Conservation (phyloP, 1,284 basidiomycete species). For the Ustilago crameri region DNA sequence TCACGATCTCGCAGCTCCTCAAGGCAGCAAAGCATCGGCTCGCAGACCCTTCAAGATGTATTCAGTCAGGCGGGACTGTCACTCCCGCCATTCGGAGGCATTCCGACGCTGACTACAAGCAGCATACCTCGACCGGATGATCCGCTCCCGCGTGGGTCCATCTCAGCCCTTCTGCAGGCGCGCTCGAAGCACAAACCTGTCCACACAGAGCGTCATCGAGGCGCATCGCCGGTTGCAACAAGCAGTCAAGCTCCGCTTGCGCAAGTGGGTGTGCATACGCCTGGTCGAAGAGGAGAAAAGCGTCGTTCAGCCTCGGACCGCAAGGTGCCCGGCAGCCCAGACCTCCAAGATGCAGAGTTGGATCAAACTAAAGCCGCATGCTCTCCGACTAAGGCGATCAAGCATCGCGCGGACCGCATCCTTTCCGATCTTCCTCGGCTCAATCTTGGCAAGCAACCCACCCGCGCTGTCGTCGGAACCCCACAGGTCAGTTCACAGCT, state of each 20-base stretch:
- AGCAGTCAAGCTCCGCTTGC: constrained; percentile 2
- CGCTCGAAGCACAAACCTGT: constrained; percentile 36
- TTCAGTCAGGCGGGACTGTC: constrained; percentile 45
- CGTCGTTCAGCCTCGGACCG: constrained; percentile 27
- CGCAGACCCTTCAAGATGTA: constrained; percentile 33
- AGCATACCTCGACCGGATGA: constrained; percentile 50
- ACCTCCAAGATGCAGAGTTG: constrained; percentile 1
- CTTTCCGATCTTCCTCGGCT: constrained; percentile 41
- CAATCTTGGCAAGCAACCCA: constrained; percentile 39
- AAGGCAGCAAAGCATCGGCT: constrained; percentile 25
- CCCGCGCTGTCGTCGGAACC: constrained; percentile 8
- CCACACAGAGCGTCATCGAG: constrained; percentile 15
- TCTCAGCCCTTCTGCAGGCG: constrained; percentile 35
- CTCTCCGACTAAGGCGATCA: constrained; percentile 24
- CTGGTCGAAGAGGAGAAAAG: constrained; percentile 55
- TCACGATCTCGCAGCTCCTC: constrained; percentile 35
- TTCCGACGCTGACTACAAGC: constrained; percentile 6
- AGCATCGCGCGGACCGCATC: constrained; percentile 34
- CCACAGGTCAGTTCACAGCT: constrained; percentile 5
- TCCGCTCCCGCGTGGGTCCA: constrained; percentile 53
- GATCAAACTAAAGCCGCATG: neutral
- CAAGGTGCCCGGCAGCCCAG: constrained; percentile 34
- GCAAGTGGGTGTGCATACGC: constrained; percentile 33
- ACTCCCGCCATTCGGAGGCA: constrained; percentile 27
- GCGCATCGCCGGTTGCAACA: constrained; percentile 3